Percentiles rank a stretch among this genome's conserved stretches.
These are phyloP conservation scores for Arabidopsis lyrata DNA, from an alignment of 441 rosid genomes.

Conservation along the genomic window DNA sequence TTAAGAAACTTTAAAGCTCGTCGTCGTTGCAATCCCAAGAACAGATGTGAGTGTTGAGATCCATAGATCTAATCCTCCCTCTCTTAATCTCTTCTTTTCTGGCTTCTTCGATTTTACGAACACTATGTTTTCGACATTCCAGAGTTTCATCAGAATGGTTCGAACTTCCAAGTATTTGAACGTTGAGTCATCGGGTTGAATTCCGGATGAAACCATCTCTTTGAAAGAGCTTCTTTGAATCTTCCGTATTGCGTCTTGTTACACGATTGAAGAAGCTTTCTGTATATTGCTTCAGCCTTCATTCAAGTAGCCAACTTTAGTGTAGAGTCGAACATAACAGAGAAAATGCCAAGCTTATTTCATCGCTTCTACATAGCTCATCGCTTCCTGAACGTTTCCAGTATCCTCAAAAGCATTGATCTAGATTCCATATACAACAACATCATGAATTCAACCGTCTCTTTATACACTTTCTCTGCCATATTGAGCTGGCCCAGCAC, in stretches of 20 bases:
- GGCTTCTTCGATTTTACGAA: conserved; percentile 52
- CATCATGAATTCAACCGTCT: neutral
- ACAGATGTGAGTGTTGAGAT: conserved; percentile 59
- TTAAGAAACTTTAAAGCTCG: conserved; percentile 14
- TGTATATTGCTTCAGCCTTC: conserved; percentile 79
- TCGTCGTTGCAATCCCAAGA: conserved; percentile 39
- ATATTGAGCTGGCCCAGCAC: neutral
- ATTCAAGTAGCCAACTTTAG: conserved; percentile 72
- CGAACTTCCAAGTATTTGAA: conserved; percentile 60
- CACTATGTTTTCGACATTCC: conserved; percentile 71
- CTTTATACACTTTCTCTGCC: neutral
- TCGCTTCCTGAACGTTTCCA: conserved; percentile 72
- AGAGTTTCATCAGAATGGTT: conserved; percentile 57
- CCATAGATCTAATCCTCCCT: conserved; percentile 61
- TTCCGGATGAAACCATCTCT: conserved; percentile 65
- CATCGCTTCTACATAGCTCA: conserved; percentile 78
- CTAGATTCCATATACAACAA: conserved; percentile 31
- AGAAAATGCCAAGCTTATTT: conserved; percentile 60
- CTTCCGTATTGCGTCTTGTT: conserved; percentile 52
- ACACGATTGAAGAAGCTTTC: conserved; percentile 49
- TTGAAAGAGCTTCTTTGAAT: conserved; percentile 69
- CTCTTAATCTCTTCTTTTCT: conserved; percentile 55
- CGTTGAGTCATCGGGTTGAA: conserved; percentile 63
- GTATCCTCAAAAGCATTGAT: conserved; percentile 47
- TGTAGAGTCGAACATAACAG: conserved; percentile 68